These are phyloP conservation scores for Dillenia turbinata DNA, from an alignment of 164 flowering plant genomes.

Conservation along the genomic window DNA sequence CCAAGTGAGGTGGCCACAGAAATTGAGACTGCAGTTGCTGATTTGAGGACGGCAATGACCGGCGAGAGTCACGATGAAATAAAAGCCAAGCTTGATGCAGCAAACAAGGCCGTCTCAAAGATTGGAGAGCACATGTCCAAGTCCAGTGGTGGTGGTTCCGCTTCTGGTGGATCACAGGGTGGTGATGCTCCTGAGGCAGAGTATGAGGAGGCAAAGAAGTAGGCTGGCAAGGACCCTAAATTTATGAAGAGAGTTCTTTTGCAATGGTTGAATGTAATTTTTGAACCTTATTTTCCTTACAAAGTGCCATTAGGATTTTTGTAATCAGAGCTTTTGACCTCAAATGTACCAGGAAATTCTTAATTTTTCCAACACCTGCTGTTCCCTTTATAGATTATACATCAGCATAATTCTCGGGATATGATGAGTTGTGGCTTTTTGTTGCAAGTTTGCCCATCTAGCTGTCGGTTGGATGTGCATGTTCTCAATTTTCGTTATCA, in stretches of 20 bases:
- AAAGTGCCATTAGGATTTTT: too few species aligned
- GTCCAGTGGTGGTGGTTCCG: constrained; percentile 40
- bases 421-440: too few species aligned
- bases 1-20: constrained; percentile 52
- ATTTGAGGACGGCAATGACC: constrained; percentile 42
- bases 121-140: constrained; percentile 70
- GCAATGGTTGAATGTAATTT: too few species aligned
- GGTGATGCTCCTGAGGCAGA: constrained; percentile 71
- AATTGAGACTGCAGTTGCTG: constrained; percentile 56
- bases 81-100: constrained; percentile 59
- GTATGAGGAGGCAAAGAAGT: constrained; percentile 73
- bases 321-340: too few species aligned
- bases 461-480: too few species aligned
- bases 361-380: too few species aligned
- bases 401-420: too few species aligned
- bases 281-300: too few species aligned
- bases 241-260: neutral
- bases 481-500: too few species aligned
- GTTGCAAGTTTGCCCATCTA: too few species aligned
- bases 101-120: constrained; percentile 71
- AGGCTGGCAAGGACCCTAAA: constrained; percentile 5
- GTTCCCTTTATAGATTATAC: too few species aligned
- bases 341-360: too few species aligned
- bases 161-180: constrained; percentile 35
- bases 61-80: constrained; percentile 51